Base-by-base conservation (phyloP, 495 filamentous ascomycete genomes). In the Staphylotrichum longicolle region DNA sequence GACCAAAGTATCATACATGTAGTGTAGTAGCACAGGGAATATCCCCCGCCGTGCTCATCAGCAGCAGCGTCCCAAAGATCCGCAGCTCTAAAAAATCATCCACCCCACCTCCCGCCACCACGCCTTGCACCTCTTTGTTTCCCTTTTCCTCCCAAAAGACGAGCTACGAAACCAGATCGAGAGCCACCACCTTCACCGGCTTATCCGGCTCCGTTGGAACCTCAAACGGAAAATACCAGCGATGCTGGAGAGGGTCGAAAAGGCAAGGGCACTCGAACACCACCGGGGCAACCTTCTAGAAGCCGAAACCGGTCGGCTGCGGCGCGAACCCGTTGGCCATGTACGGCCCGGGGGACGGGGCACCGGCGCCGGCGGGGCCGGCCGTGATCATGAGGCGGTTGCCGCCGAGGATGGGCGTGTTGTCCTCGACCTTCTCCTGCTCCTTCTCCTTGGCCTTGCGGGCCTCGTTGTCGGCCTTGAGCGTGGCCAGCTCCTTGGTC, bases 371-470 rank as follows among this genome's bases (percentile, higher is more conserved):
- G 49, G 79, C 81, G 47, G 91, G 88, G 6, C 95, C 94, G 70
- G 95, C 91, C n/a, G 95, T 99, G 67, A 99, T 86, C 93, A 98
- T 96, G 53, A 99, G 81, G n/a, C 94, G 85, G 60, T 86, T 88
- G 54, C 88, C 90, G 57, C 92, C 90, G 41, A 99, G 84, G 67
- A 99, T 99, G 7, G 95, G 95, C 3, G 91, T 89, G 74, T 87
- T 91, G 70, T 96, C 92, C 72, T 97, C 93, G 45, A 90, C 88
- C 72, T 88, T 90, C 80, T 92, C 85, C 67, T 96, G 87, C 48
- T 88, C 87, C 59, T 85, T 85, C 75, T 99, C 95, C 62, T 86
- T 87, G 32, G 83, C 81, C 82, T 98, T 99, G 69, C 95, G 91
- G 72, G 95, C 92, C 73, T 99, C 95, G 72, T 98, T 98, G 78